These are phyloP conservation scores for Sergeia podlipaevii DNA, from an alignment of 208 protist species.

Conservation along the genomic window DNA sequence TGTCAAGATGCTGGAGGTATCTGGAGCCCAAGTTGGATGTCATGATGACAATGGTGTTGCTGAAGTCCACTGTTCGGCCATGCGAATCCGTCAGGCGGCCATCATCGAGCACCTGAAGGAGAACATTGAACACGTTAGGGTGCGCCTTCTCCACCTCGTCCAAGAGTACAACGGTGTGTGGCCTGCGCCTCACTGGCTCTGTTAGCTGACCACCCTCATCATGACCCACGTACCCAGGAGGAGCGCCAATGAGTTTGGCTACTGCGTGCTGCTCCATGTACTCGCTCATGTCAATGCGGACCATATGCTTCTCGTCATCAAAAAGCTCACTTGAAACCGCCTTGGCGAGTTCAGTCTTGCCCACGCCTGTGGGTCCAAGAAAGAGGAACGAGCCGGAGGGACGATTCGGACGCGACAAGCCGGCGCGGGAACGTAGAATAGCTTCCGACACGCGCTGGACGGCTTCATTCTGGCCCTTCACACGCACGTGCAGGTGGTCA, in stretches of 20 bases:
- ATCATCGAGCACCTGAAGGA: conserved; percentile 96
- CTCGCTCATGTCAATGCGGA: conserved; percentile 96
- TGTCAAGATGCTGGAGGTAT: conserved; percentile 56
- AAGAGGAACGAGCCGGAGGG: conserved; percentile 93
- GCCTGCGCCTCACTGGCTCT: conserved; percentile 92
- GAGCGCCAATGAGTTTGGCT: conserved; percentile 91
- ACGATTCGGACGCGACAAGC: conserved; percentile 54
- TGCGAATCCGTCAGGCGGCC: conserved; percentile 93
- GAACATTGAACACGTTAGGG: conserved; percentile 85
- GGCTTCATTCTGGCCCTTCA: conserved; percentile 94
- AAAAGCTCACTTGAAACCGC: conserved; percentile 91
- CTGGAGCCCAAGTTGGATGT: conserved; percentile 91
- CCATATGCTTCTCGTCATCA: conserved; percentile 91
- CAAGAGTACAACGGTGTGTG: conserved; percentile 94
- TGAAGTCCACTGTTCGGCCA: conserved; percentile 93
- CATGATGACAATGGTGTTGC: conserved; percentile 94
- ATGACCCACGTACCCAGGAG: conserved; percentile 96
- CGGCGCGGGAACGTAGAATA: conserved; percentile 88
- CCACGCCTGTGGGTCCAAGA: conserved; percentile 88
- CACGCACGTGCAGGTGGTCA: conserved; percentile 38
- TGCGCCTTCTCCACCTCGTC: conserved; percentile 98
- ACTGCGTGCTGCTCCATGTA: conserved; percentile 95
- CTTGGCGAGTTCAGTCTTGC: conserved; percentile 94
- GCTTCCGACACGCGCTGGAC: conserved; percentile 90
- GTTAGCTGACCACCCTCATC: conserved; percentile 96